These are phyloP conservation scores for Ogataea salicorniae DNA, from an alignment of 805 yeast genomes.

Conservation along the genomic window DNA sequence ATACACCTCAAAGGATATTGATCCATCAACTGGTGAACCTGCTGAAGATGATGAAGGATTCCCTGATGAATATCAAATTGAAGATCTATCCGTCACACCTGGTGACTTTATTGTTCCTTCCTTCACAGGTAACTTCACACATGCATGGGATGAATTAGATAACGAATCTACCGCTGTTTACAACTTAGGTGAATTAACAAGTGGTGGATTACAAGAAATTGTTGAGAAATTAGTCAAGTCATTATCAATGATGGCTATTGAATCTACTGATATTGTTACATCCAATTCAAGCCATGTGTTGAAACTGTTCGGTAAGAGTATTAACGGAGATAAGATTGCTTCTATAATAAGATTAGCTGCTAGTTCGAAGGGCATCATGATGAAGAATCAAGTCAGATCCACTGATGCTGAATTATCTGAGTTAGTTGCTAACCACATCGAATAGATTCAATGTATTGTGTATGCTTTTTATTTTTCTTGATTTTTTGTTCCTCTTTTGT, in stretches of 20 bases:
- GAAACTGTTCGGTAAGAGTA: conserved; percentile 78
- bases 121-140: conserved; percentile 69
- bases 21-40: conserved; percentile 63
- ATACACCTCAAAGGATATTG: conserved; percentile 75
- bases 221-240: conserved; percentile 47
- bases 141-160: conserved; percentile 67
- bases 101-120: conserved; percentile 83
- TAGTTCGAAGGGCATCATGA: conserved; percentile 43
- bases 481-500: background rate
- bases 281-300: conserved; percentile 58
- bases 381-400: conserved; percentile 56
- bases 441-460: conserved; percentile 16
- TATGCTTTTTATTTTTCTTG: background rate
- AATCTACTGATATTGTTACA: conserved; percentile 62
- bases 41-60: conserved; percentile 75
- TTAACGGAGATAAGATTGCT: conserved; percentile 51
- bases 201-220: conserved; percentile 45
- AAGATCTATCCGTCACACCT: conserved; percentile 63
- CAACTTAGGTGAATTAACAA: conserved; percentile 46
- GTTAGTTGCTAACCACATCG: conserved; percentile 47
- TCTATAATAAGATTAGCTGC: conserved; percentile 43
- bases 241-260: conserved; percentile 68
- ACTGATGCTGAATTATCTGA: conserved; percentile 45
- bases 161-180: conserved; percentile 61
- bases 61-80: conserved; percentile 91